phyloP scores from a whole-genome alignment of 192 early-diverging fungal genomes.

The Coemansia sp. region DNA sequence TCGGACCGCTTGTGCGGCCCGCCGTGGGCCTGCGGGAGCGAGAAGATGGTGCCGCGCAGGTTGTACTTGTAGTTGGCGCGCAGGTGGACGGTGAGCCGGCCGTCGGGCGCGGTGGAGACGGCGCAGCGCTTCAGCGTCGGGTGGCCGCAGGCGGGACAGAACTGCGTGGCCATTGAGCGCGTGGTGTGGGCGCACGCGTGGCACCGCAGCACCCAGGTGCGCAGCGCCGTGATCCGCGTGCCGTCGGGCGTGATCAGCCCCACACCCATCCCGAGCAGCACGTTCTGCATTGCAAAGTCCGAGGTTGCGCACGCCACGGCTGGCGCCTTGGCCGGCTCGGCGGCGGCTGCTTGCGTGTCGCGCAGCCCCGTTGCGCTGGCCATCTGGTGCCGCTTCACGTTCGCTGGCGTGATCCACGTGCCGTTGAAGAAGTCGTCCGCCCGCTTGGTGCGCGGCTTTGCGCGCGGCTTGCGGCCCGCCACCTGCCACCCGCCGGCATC shows the following conservation, averaged over 20 bases:
- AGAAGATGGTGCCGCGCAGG: conserved; percentile 84
- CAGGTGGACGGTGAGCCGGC: conserved; percentile 78
- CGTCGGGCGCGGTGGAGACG: conserved; percentile 75
- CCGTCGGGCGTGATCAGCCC: conserved; percentile 85
- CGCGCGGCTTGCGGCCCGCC: conserved; percentile 28
- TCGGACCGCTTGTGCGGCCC: conserved; percentile 71
- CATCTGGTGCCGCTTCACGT: conserved; percentile 73
- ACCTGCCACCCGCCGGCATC: conserved; percentile 59
- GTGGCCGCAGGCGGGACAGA: conserved; percentile 92
- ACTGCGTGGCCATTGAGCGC: conserved; percentile 83
- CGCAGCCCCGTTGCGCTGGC: conserved; percentile 57
- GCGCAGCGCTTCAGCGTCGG: conserved; percentile 83
- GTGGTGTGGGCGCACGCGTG: conserved; percentile 91
- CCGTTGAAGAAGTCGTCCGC: conserved; percentile 65
- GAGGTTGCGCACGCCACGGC: conserved; percentile 86
- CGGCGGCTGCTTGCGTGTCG: conserved; percentile 27
- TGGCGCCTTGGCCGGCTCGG: conserved; percentile 32
- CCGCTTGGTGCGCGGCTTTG: conserved; percentile 21
- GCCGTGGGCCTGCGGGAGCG: conserved; percentile 81
- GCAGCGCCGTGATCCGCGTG: conserved; percentile 64
- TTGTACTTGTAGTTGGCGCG: conserved; percentile 92
- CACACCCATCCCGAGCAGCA: conserved; percentile 90
- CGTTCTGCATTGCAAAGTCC: conserved; percentile 98
- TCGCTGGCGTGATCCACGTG: conserved; percentile 93
- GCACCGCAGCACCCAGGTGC: conserved; percentile 91